These are phyloP conservation scores for Starmera pachycereana DNA, from an alignment of 805 yeast genomes.

Conservation along the genomic window DNA sequence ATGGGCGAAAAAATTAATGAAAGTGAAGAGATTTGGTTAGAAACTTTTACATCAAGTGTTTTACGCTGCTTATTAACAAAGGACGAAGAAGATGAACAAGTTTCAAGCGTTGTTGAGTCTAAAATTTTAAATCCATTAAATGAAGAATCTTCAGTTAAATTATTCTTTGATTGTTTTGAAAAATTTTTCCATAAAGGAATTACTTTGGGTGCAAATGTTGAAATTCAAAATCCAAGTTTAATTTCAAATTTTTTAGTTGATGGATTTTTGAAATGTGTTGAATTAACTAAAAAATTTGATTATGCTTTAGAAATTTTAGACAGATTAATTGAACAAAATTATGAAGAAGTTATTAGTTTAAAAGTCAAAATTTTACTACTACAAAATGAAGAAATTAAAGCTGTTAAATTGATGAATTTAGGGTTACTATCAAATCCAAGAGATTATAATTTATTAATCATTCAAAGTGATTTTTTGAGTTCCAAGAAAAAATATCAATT, in stretches of 20 bases:
- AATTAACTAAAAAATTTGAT: conserved; percentile 55
- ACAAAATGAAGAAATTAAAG: conserved; percentile 50
- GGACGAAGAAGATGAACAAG: conserved; percentile 72
- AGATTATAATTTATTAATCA: conserved; percentile 41
- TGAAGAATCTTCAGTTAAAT: conserved; percentile 33
- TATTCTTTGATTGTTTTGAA: conserved; percentile 58
- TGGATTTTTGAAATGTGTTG: conserved; percentile 54
- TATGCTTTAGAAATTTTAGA: conserved; percentile 50
- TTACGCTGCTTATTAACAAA: conserved; percentile 59
- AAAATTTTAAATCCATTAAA: conserved; percentile 72
- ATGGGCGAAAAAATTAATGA: conserved; percentile 46
- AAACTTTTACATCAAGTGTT: conserved; percentile 49
- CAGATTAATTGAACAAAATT: conserved; percentile 34
- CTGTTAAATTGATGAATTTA: conserved; percentile 39
- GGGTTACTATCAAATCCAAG: conserved; percentile 41
- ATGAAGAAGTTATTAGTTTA: conserved; percentile 47
- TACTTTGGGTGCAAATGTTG: conserved; percentile 55
- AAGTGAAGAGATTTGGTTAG: conserved; percentile 40
- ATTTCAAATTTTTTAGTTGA: conserved; percentile 65
- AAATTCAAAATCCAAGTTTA: conserved; percentile 56
- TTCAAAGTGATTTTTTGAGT: conserved; percentile 50
- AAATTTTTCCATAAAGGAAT: conserved; percentile 56
- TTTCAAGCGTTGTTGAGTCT: conserved; percentile 66
- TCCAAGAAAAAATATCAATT: conserved; percentile 42
- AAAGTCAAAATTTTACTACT: conserved; percentile 42